phyloP scores from a whole-genome alignment of 1,284 basidiomycete genomes.

The Ganoderma sinense region DNA sequence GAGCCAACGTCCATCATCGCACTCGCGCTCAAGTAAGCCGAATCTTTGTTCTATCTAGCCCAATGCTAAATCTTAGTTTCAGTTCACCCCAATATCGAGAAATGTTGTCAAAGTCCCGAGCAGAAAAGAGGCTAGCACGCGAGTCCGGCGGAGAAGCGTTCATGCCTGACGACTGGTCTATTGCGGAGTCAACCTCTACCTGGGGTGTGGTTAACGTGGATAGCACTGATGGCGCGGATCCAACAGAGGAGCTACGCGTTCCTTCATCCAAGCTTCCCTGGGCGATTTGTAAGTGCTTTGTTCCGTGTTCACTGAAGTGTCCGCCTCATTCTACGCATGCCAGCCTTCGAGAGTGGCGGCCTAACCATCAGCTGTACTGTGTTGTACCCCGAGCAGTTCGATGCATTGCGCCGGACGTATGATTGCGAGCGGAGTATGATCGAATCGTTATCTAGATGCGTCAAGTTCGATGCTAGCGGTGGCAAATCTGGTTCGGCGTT shows the following conservation, averaged over 20 bases:
- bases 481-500: slow-evolving; percentile 98
- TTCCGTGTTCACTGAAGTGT: neutral
- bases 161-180: slow-evolving; percentile 87
- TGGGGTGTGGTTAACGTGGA: slow-evolving; percentile 89
- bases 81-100: slow-evolving; percentile 92
- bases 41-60: slow-evolving; percentile 24
- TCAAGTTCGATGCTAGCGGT: slow-evolving; percentile 96
- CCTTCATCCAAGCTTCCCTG: slow-evolving; percentile 83
- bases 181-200: slow-evolving; percentile 81
- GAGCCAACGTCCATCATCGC: slow-evolving; percentile 99
- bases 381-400: slow-evolving; percentile 97
- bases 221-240: slow-evolving; percentile 65
- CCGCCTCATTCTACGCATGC: slow-evolving; percentile 23
- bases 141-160: slow-evolving; percentile 79
- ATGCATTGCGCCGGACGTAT: slow-evolving; percentile 90
- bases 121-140: slow-evolving; percentile 72
- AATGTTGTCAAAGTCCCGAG: slow-evolving; percentile 78
- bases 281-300: slow-evolving; percentile 69
- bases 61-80: slow-evolving; percentile 1
- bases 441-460: slow-evolving; percentile 92
- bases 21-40: slow-evolving; percentile 89
- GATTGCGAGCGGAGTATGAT: slow-evolving; percentile 95
- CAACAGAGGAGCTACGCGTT: slow-evolving; percentile 77
- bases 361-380: slow-evolving; percentile 95
- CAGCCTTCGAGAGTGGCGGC: slow-evolving; percentile 91